Conservation (phyloP, 495 filamentous ascomycete species). For the Neurospora intermedia region DNA sequence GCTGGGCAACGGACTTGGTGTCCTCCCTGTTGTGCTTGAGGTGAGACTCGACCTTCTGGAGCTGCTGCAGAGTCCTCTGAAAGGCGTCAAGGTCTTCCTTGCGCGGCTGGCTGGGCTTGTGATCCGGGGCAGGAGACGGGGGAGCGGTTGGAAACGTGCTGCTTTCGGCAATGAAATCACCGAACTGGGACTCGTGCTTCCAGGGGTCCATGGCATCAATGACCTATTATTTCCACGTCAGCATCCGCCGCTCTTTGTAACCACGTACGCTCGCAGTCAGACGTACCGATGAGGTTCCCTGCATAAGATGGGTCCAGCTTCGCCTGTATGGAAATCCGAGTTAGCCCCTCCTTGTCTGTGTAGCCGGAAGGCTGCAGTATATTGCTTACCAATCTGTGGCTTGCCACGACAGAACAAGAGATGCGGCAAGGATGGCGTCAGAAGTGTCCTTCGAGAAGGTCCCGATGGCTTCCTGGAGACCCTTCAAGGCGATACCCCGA, state of each 20-base stretch:
- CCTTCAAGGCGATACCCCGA: slow-evolving; percentile 71
- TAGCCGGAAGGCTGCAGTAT: slow-evolving; percentile 21
- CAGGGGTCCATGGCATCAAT: slow-evolving; percentile 87
- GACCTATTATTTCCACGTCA: slow-evolving; percentile 39
- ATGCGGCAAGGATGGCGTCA: slow-evolving; percentile 86
- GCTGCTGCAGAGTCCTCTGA: slow-evolving; percentile 51
- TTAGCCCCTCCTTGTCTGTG: slow-evolving; percentile 21
- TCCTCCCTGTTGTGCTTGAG: slow-evolving; percentile 65
- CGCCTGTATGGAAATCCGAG: slow-evolving; percentile 45
- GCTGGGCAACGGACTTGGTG: slow-evolving; percentile 60
- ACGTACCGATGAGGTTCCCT: slow-evolving; percentile 77
- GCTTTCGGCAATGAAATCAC: slow-evolving; percentile 70
- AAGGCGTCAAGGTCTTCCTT: slow-evolving; percentile 62
- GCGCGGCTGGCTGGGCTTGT: slow-evolving; percentile 43
- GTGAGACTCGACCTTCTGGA: slow-evolving; percentile 60
- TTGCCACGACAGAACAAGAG: slow-evolving; percentile 91
- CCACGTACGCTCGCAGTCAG: background rate
- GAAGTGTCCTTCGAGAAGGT: slow-evolving; percentile 78
- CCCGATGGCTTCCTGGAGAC: slow-evolving; percentile 76
- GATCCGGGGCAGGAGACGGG: slow-evolving; percentile 47
- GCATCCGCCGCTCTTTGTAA: background rate
- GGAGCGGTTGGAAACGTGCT: slow-evolving; percentile 54
- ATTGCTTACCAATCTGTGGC: slow-evolving; percentile 83
- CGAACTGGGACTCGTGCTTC: slow-evolving; percentile 80
- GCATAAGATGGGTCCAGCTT: slow-evolving; percentile 84